Evolutionary conservation across 805 yeast species (phyloP).

Genomic region (Ogataea nonfermentans): DNA sequence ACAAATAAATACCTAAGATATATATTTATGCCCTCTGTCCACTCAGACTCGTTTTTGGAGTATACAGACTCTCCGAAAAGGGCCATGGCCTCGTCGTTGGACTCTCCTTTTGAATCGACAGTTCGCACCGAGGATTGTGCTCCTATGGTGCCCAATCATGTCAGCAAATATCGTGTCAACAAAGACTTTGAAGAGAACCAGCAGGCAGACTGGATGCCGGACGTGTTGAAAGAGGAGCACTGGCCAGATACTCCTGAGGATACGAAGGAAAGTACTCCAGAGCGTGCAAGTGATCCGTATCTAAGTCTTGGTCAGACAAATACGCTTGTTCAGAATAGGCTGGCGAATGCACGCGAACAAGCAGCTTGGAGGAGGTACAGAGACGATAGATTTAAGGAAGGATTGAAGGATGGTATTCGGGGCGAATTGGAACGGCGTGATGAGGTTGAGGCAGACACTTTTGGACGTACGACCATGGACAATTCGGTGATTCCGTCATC

Average conservation of each 20-base stretch:
- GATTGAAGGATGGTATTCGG: conserved; percentile 19
- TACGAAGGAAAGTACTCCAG: neutral
- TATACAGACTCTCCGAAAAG: too few relatives aligned
- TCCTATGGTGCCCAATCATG: neutral
- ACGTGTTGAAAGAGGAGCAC: conserved; percentile 23
- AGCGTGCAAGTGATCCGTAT: conserved; percentile 18
- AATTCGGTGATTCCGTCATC: conserved; percentile 30
- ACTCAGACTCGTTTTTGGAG: too few relatives aligned
- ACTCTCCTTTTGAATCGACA: conserved; percentile 11
- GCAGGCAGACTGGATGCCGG: conserved; percentile 27
- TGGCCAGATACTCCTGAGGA: conserved; percentile 26
- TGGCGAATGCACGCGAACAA: conserved; percentile 19
- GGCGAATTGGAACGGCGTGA: conserved; percentile 17
- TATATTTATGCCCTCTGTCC: too few relatives aligned
- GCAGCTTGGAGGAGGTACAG: conserved; percentile 34
- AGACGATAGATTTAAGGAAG: conserved; percentile 21
- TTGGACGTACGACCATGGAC: conserved; percentile 28
- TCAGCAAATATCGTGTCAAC: conserved; percentile 20
- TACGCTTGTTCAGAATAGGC: conserved; percentile 25
- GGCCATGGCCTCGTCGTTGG: neutral
- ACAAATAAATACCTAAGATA: too few relatives aligned
- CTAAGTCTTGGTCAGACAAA: conserved; percentile 20
- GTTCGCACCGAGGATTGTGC: conserved; percentile 27
- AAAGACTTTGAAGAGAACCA: conserved; percentile 12
- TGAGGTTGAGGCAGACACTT: conserved; percentile 29